Evolutionary conservation across 1,139 yeast genomes (phyloP).

Genomic region (Taiozyma onychis): DNA sequence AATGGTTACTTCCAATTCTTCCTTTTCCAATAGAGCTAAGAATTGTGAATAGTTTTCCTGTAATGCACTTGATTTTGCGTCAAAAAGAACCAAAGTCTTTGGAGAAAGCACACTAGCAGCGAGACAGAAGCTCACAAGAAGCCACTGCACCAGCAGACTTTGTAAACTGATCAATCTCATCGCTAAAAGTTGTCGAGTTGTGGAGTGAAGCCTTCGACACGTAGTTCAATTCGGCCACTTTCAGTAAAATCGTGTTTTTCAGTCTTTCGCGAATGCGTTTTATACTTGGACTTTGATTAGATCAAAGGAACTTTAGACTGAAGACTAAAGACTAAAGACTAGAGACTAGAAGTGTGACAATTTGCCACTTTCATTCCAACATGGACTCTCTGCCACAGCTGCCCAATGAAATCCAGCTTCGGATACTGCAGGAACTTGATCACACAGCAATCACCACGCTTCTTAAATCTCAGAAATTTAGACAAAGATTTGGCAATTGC

Average conservation of each 20-base stretch:
- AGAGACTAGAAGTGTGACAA: background rate
- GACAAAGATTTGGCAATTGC: background rate
- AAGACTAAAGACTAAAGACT: too few relatives aligned
- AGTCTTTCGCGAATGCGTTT: background rate
- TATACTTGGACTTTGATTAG: background rate
- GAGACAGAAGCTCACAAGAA: background rate
- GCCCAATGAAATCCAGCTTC: background rate
- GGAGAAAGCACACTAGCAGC: constrained; percentile 2
- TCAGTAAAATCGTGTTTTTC: background rate
- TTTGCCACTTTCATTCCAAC: background rate
- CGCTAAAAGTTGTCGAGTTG: background rate
- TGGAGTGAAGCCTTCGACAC: background rate
- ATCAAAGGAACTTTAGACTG: background rate
- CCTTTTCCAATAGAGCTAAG: constrained; percentile 1
- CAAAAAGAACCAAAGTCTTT: constrained; percentile 32
- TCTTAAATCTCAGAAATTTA: background rate
- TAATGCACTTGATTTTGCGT: constrained; percentile 24
- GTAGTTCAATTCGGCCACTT: background rate
- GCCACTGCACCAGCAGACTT: background rate
- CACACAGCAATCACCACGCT: background rate
- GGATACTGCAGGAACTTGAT: background rate
- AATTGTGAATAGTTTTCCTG: constrained; percentile 2
- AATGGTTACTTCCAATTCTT: constrained; percentile 6
- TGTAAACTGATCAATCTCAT: background rate
- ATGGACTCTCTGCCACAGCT: background rate